Base-by-base conservation (phyloP, 768 basidiomycete genomes). In the Termitomyces sp. region DNA sequence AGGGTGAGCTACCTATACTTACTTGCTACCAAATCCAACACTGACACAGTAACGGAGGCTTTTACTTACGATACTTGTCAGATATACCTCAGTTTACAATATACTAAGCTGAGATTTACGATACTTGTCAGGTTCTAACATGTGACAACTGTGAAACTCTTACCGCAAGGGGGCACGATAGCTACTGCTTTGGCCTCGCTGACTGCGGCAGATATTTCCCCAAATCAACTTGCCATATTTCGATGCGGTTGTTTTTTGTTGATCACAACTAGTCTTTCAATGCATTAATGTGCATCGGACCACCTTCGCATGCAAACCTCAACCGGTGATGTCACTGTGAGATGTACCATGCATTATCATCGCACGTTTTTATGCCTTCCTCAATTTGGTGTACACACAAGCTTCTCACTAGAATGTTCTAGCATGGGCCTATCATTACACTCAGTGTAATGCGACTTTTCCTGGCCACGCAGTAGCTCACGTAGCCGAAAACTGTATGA, bases 401-500 rank as follows among this genome's bases (percentile, higher is more conserved):
- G 77, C 5, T 79, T 75, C 12, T 71, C 78, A 1, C 57, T n/a
- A 69, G 46, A 64, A 68, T 44, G 69, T 65, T 13, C 69, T 70
- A 16, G 69, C 79, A 2, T 86, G 76, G 76, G 81, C 80, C 10
- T 86, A 85, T 63, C 76, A 83, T 30, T 86, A 84, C 68, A 85
- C 85, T 67, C 81, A 85, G 59, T 70, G 75, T 5, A 79, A 82
- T 53, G 79, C 80, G 6, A 79, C 80, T 0, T 61, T 62, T 5
- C 71, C 71, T 16, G 70, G 71, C 23, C 23, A 1, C 18, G 8
- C 52, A 9, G 79, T 82, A 1, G 68, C 55, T 2, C 84, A 86
- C 61, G 78, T 85, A 7, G 76, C 85, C 1, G 86, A 85, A 66
- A 85, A 87, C 64, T 86, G 81, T 80, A 85, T 85, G 82, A 82